phyloP scores from a whole-genome alignment of 139 green algal genomes.

The Chlorokybus atmophyticus region DNA sequence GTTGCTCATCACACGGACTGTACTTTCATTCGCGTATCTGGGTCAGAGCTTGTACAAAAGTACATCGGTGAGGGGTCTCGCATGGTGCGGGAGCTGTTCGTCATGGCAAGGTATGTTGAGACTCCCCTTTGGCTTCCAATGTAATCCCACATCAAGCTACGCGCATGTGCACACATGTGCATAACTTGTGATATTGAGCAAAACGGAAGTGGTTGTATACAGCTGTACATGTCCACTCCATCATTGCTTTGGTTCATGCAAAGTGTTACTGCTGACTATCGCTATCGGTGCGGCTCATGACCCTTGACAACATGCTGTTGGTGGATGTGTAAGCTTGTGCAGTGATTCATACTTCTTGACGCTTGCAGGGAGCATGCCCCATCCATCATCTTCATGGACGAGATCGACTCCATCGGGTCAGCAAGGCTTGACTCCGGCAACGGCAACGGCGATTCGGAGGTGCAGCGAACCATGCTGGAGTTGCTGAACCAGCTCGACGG shows the following conservation, averaged over 20 bases:
- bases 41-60: constrained; percentile 97
- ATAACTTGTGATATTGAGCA: no score
- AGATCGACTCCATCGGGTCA: constrained; percentile 97
- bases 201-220: no score
- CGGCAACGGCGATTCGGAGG: constrained; percentile 83
- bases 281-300: no score
- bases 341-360: no score
- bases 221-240: no score
- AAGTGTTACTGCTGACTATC: no score
- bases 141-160: no score
- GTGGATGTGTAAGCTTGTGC: no score
- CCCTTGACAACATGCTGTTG: no score
- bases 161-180: no score
- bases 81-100: constrained; percentile 98
- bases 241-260: no score
- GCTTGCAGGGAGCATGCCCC: constrained; percentile 79
- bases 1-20: constrained; percentile 99
- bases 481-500: constrained; percentile 98
- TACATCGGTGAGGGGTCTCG: constrained; percentile 98
- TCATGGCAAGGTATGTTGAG: constrained; percentile 78
- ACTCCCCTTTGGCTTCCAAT: no score
- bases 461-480: constrained; percentile 99
- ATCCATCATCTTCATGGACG: constrained; percentile 99
- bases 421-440: constrained; percentile 73
- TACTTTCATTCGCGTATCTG: constrained; percentile 97